Conservation (phyloP, 805 yeast species). For the Wickerhamiella hasegawae region DNA sequence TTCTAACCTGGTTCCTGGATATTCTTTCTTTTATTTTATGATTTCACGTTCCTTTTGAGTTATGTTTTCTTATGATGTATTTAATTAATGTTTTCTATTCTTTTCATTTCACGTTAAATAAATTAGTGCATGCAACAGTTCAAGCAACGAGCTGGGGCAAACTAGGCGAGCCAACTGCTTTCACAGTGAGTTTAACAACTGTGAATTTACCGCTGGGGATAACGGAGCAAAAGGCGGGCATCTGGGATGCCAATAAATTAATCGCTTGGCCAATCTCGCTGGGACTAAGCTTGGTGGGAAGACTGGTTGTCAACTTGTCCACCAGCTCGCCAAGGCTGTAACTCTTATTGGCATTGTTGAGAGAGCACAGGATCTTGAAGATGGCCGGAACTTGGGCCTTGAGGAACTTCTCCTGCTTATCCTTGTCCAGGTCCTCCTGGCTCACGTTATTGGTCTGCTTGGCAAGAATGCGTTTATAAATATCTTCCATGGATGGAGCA, state of each 20-base stretch:
- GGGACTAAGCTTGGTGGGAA: constrained; percentile 13
- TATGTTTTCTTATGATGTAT: no score
- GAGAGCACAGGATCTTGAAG: constrained; percentile 10
- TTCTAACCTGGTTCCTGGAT: neutral
- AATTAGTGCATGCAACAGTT: no score
- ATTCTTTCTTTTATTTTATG: neutral
- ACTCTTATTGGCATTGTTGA: constrained; percentile 5
- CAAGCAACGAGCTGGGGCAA: no score
- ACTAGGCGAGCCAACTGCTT: no score
- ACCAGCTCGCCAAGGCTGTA: constrained; percentile 10
- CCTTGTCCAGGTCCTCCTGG: constrained; percentile 4
- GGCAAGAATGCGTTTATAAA: constrained; percentile 20
- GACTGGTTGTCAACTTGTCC: constrained; percentile 12
- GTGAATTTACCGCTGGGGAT: constrained; percentile 13
- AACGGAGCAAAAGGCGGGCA: constrained; percentile 16
- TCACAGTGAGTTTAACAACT: constrained; percentile 12
- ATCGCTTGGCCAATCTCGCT: constrained; percentile 14
- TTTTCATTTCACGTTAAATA: no score
- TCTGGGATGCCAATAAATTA: constrained; percentile 9
- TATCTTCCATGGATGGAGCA: constrained; percentile 1
- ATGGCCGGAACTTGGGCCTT: constrained; percentile 15
- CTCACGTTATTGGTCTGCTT: constrained; percentile 15
- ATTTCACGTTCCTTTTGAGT: no score
- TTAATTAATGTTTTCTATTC: no score
- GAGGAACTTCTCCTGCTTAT: constrained; percentile 10